Conservation (phyloP, 495 filamentous ascomycete species). For the Trichoderma virens region DNA sequence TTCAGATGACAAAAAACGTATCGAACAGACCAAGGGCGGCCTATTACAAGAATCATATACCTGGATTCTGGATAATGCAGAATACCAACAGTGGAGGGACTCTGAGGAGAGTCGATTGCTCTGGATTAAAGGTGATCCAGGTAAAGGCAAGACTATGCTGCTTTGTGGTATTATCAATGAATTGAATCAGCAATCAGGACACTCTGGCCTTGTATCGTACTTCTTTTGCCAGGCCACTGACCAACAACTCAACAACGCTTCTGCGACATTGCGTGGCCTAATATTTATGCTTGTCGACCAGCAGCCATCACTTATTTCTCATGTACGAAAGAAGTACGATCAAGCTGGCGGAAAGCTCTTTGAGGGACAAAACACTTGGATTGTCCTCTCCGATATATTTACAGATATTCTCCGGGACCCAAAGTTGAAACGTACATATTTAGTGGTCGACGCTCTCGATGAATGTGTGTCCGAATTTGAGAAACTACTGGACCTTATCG, state of each 20-base stretch:
- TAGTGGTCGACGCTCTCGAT: conserved; percentile 4
- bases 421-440: conserved; percentile 11
- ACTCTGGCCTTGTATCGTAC: conserved; percentile 26
- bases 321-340: conserved; percentile 26
- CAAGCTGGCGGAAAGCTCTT: conserved; percentile 22
- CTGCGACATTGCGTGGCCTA: conserved; percentile 32
- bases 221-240: conserved; percentile 40
- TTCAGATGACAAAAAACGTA: conserved; percentile 27
- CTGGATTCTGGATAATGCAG: conserved; percentile 33
- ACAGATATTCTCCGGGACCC: conserved; percentile 24
- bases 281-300: conserved; percentile 32
- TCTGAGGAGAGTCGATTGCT: conserved; percentile 15
- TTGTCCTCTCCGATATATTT: conserved; percentile 25
- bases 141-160: conserved; percentile 47
- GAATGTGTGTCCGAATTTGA: background rate
- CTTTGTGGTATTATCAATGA: conserved; percentile 33
- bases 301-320: conserved; percentile 25
- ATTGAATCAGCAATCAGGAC: conserved; percentile 15
- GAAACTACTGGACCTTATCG: background rate
- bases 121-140: conserved; percentile 33
- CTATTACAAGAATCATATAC: conserved; percentile 33
- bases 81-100: conserved; percentile 27
- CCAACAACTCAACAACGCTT: conserved; percentile 29
- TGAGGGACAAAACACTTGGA: conserved; percentile 24
- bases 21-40: conserved; percentile 33